phyloP scores from a whole-genome alignment of 2,329 filamentous ascomycete species.

The Botrytis deweyae region DNA sequence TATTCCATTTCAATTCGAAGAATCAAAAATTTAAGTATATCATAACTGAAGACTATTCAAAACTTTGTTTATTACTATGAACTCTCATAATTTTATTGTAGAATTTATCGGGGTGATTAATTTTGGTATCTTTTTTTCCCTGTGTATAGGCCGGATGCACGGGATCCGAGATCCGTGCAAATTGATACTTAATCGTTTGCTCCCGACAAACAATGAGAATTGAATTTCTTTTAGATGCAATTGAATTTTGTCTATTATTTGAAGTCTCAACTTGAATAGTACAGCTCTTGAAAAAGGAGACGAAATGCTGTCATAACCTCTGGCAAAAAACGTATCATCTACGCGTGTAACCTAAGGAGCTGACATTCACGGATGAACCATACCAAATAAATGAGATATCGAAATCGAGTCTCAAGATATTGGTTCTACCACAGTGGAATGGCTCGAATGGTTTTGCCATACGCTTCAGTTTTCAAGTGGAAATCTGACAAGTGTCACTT shows the following conservation, averaged over 20 bases:
- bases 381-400: background rate
- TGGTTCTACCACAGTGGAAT: background rate
- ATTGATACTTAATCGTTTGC: background rate
- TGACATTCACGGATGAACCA: background rate
- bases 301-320: background rate
- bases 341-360: background rate
- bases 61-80: background rate
- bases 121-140: background rate
- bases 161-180: background rate
- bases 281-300: background rate
- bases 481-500: background rate
- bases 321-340: background rate
- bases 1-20: background rate
- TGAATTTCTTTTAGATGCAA: background rate
- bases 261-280: background rate
- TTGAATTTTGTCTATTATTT: background rate
- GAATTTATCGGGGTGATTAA: background rate
- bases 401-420: conserved; percentile 3
- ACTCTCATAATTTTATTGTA: background rate
- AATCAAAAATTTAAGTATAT: background rate
- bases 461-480: background rate
- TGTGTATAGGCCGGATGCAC: background rate
- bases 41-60: background rate
- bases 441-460: background rate
- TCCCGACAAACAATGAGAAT: background rate